phyloP scores from a whole-genome alignment of 2,329 filamentous ascomycete species.

The Colletotrichum lini region DNA sequence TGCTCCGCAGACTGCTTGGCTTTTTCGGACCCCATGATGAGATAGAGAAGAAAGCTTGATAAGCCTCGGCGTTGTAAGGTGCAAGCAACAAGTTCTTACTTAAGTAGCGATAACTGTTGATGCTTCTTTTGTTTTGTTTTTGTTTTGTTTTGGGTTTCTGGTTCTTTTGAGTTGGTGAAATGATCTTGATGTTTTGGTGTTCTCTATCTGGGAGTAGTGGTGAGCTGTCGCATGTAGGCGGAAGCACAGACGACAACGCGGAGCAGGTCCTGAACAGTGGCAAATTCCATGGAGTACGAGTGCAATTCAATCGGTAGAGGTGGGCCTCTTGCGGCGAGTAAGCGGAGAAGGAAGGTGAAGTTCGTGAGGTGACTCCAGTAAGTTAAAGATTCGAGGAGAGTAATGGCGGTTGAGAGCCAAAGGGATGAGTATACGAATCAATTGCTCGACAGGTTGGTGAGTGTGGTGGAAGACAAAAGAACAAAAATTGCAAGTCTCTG shows the following conservation, averaged over 20 bases:
- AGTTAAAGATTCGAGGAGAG: not conserved
- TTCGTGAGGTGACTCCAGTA: not conserved
- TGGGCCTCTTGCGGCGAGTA: not conserved
- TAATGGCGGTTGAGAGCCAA: not conserved
- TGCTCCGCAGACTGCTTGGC: slow-evolving; percentile 39
- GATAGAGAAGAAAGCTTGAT: not conserved
- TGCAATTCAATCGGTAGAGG: not conserved
- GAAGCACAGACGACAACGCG: slow-evolving; percentile 37
- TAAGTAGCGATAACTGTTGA: too few relatives aligned
- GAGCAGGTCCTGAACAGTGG: slow-evolving; percentile 28
- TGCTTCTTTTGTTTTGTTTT: too few relatives aligned
- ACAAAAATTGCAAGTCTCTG: not conserved
- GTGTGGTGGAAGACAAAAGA: not conserved
- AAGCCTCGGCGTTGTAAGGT: not conserved
- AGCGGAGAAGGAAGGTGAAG: not conserved
- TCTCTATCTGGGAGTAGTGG: slow-evolving; percentile 31
- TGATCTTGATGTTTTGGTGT: not conserved
- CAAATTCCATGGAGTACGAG: slow-evolving; percentile 28
- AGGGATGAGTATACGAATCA: not conserved
- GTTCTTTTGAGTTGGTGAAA: not conserved
- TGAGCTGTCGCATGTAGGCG: slow-evolving; percentile 38
- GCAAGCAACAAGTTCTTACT: too few relatives aligned
- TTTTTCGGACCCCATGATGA: slow-evolving; percentile 19
- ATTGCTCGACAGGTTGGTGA: not conserved
- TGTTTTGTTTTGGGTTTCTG: too few relatives aligned